Conservation (phyloP, 139 green algal species). For the Chlorella sp. region DNA sequence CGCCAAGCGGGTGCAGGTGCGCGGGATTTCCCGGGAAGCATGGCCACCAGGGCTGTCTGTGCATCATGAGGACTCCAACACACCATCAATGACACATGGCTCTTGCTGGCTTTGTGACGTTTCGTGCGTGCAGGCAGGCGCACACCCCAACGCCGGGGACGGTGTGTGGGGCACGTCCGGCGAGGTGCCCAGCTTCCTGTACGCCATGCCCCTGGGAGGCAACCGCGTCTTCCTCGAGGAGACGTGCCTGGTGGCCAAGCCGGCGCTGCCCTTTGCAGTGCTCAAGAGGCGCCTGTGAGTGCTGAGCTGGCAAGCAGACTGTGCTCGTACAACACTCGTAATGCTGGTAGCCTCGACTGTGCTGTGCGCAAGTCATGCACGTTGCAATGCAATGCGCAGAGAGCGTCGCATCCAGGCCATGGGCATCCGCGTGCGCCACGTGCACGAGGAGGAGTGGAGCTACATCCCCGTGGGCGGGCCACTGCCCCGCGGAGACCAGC, state of each 20-base stretch:
- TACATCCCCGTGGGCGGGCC: slow-evolving; percentile 90
- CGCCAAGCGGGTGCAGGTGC: too few species aligned
- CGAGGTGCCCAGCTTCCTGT: slow-evolving; percentile 78
- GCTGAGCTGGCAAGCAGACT: too few species aligned
- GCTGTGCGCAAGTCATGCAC: too few species aligned
- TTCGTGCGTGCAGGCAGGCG: slow-evolving; percentile 16
- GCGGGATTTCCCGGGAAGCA: too few species aligned
- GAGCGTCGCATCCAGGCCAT: slow-evolving; percentile 57
- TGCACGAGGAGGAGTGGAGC: slow-evolving; percentile 89
- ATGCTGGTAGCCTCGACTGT: too few species aligned
- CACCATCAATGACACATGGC: not conserved
- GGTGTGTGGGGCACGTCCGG: slow-evolving; percentile 49
- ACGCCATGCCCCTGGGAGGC: slow-evolving; percentile 68
- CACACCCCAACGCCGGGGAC: slow-evolving; percentile 60
- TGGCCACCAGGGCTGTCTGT: too few species aligned
- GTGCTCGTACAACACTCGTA: too few species aligned
- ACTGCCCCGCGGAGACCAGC: slow-evolving; percentile 53
- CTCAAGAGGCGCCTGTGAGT: slow-evolving; percentile 58
- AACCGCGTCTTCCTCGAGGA: slow-evolving; percentile 73
- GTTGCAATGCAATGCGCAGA: too few species aligned
- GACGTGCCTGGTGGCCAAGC: slow-evolving; percentile 77
- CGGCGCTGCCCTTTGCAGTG: slow-evolving; percentile 68
- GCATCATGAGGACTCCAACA: too few species aligned
- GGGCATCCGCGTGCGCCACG: slow-evolving; percentile 54
- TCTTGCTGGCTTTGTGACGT: not conserved